A percentile compares a stretch with the other conserved stretches of the same genome.
phyloP scores from a whole-genome alignment of 2,329 filamentous ascomycete species.

The Pestalotiopsis sp. region DNA sequence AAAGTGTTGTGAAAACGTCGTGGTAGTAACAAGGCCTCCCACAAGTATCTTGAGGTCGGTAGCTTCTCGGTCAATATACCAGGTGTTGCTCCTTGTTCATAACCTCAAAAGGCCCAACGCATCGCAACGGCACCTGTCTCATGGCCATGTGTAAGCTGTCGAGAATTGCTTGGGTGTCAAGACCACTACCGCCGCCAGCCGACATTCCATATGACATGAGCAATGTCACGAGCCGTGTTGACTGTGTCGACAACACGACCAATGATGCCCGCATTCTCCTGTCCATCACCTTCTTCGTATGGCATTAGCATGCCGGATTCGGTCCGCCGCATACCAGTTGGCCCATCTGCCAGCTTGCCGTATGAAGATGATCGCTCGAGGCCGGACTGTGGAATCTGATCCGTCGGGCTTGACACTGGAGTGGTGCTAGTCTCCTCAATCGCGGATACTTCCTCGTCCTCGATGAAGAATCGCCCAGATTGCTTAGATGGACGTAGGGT shows the following conservation, averaged over 20 bases:
- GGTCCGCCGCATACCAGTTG: slow-evolving; percentile 72
- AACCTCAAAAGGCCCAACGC: background rate
- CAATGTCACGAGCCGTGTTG: slow-evolving; percentile 72
- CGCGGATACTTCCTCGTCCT: slow-evolving; percentile 54
- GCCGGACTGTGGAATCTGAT: slow-evolving; percentile 26
- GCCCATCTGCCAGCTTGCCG: slow-evolving; percentile 51
- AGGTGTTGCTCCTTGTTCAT: background rate
- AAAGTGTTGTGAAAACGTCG: background rate
- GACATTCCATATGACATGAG: slow-evolving; percentile 73
- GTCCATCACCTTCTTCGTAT: slow-evolving; percentile 72
- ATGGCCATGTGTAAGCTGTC: background rate
- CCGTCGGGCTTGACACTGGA: slow-evolving; percentile 26
- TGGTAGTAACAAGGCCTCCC: background rate
- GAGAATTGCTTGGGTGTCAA: background rate
- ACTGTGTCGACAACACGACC: slow-evolving; percentile 81
- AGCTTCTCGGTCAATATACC: background rate
- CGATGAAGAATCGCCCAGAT: slow-evolving; percentile 66
- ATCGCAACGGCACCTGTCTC: background rate
- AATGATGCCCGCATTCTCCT: slow-evolving; percentile 66
- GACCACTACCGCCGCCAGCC: slow-evolving; percentile 58
- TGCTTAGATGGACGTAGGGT: slow-evolving; percentile 74
- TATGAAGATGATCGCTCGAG: slow-evolving; percentile 53
- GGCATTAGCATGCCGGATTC: slow-evolving; percentile 92
- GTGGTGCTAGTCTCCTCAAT: slow-evolving; percentile 49
- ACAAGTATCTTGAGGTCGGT: background rate